A percentile compares a stretch with the other conserved stretches of the same genome.
phyloP scores from a whole-genome alignment of 2,329 filamentous ascomycete genomes.

The Metarhizium robertsii region DNA sequence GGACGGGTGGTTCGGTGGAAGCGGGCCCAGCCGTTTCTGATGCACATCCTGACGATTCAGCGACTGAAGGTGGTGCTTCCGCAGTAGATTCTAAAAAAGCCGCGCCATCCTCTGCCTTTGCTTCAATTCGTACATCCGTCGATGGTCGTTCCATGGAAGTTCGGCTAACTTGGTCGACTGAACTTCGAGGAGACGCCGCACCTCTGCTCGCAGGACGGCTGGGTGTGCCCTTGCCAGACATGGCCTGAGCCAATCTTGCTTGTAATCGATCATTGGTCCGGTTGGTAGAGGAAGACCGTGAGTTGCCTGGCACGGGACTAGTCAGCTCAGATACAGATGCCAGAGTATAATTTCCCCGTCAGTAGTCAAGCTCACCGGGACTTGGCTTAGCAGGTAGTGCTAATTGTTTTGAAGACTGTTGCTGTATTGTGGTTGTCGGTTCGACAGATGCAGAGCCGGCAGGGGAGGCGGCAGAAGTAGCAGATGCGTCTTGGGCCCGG shows the following conservation, averaged over 20 bases:
- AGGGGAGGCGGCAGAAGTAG: conserved; percentile 1
- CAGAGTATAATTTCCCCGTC: neutral
- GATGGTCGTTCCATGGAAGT: conserved; percentile 19
- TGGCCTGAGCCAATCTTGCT: conserved; percentile 78
- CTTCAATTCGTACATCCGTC: conserved; percentile 11
- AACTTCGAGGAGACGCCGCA: conserved; percentile 24
- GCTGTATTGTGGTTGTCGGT: conserved; percentile 17
- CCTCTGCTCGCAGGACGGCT: conserved; percentile 34
- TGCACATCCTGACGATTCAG: neutral
- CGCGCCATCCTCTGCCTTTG: neutral
- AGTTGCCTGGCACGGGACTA: conserved; percentile 24
- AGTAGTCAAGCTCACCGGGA: conserved; percentile 7
- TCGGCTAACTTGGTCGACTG: conserved; percentile 23
- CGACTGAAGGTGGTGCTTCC: neutral
- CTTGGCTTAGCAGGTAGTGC: conserved; percentile 23
- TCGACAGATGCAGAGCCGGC: neutral
- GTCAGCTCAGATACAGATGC: neutral
- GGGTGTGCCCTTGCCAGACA: conserved; percentile 56
- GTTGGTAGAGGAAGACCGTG: conserved; percentile 54
- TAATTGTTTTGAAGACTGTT: neutral
- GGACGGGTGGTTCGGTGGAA: neutral
- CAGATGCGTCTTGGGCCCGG: conserved; percentile 17
- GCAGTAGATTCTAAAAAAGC: neutral
- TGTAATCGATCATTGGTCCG: conserved; percentile 74
- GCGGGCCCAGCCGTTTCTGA: neutral